A percentile compares a stretch with the other conserved stretches of the same genome.
Evolutionary conservation across 768 basidiomycete species (phyloP).

Genomic region (Termitomyces sp.): DNA sequence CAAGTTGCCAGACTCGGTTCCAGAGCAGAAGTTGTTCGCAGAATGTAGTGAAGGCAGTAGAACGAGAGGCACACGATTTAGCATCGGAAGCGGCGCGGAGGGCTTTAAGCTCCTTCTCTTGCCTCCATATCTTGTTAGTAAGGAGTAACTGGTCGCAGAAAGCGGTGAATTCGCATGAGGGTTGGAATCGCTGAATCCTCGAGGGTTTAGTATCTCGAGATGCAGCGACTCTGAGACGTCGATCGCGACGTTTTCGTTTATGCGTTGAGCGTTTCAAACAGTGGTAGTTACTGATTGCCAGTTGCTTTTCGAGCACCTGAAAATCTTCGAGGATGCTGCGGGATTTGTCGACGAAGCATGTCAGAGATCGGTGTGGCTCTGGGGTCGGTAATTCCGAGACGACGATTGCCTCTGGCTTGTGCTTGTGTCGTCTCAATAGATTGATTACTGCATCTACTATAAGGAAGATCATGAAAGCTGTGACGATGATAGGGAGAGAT

Average conservation of each 20-base stretch:
- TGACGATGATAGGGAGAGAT: constrained; percentile 29
- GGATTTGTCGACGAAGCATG: constrained; percentile 21
- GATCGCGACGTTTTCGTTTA: constrained; percentile 5
- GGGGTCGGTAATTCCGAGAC: background rate
- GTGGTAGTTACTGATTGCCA: constrained; percentile 7
- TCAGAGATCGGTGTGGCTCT: constrained; percentile 9
- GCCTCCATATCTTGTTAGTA: constrained; percentile 37
- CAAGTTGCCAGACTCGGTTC: constrained; percentile 38
- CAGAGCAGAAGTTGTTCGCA: constrained; percentile 37
- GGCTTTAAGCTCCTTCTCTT: constrained; percentile 34
- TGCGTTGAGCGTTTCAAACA: background rate
- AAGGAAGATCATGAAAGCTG: constrained; percentile 30
- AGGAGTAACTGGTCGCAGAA: constrained; percentile 40
- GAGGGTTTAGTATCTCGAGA: background rate
- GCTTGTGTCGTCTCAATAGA: constrained; percentile 15
- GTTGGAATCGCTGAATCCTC: background rate
- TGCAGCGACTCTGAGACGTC: background rate
- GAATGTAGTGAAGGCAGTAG: constrained; percentile 35
- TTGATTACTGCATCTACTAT: constrained; percentile 29
- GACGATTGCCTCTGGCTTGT: constrained; percentile 17
- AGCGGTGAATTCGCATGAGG: constrained; percentile 27
- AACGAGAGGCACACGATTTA: constrained; percentile 20
- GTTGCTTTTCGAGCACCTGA: constrained; percentile 25
- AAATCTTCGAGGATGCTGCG: constrained; percentile 26
- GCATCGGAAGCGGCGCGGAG: constrained; percentile 25